phyloP scores from a whole-genome alignment of 148 eudicot genomes.

The Rhododendron henanense region DNA sequence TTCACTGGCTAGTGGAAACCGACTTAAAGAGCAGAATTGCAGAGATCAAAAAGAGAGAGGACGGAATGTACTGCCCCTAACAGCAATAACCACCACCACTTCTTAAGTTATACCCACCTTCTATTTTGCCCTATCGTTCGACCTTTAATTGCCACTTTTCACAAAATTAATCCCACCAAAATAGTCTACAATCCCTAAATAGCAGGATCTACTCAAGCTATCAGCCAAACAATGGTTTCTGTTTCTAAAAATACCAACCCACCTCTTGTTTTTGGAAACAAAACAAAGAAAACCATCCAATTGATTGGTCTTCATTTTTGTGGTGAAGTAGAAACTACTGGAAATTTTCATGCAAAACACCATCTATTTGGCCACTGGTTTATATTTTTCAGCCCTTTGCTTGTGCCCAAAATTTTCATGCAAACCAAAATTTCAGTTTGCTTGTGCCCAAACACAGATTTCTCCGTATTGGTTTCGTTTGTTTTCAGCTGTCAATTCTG shows the following conservation, averaged over 20 bases:
- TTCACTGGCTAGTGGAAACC: background rate
- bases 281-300: constrained; percentile 9
- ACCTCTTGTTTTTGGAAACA: background rate
- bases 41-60: constrained; percentile 10
- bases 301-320: constrained; percentile 9
- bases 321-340: background rate
- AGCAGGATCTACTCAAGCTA: constrained; percentile 28
- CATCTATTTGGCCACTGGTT: background rate
- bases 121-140: background rate
- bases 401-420: background rate
- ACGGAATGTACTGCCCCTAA: constrained; percentile 36
- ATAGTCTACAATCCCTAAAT: constrained; percentile 19
- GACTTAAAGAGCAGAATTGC: background rate
- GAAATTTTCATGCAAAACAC: background rate
- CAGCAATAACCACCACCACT: background rate
- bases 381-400: background rate
- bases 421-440: background rate
- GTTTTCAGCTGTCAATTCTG: background rate
- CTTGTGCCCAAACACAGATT: background rate
- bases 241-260: constrained; percentile 19
- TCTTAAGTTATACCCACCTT: background rate
- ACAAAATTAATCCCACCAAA: constrained; percentile 11
- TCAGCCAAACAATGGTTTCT: constrained; percentile 28
- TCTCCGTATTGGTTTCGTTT: background rate
- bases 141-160: background rate